Conservation (phyloP, 345 rosid genomes). For the Euphorbia tirucalli region DNA sequence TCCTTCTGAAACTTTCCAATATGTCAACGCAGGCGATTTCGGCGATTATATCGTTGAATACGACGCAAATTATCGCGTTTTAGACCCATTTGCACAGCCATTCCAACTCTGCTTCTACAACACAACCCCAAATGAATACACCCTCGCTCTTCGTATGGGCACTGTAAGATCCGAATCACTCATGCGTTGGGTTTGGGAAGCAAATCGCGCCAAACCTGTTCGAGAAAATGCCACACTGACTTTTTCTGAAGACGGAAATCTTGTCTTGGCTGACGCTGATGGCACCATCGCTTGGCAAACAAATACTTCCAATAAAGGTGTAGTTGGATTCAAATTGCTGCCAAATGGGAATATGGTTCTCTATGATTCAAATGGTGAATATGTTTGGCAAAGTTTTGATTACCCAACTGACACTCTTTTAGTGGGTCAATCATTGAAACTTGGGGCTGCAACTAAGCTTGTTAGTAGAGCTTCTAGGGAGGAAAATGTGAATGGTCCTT, state of each 20-base stretch:
- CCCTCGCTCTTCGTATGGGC: constrained; percentile 19
- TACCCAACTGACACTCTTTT: constrained; percentile 21
- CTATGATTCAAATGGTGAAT: constrained; percentile 21
- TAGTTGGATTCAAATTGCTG: constrained; percentile 26
- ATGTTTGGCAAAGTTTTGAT: constrained; percentile 25
- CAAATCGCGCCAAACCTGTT: constrained; percentile 59
- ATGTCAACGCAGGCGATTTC: constrained; percentile 28
- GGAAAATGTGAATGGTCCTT: neutral
- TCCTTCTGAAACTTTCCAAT: constrained; percentile 24
- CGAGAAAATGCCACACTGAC: constrained; percentile 52
- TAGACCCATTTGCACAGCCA: constrained; percentile 21
- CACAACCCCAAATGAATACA: constrained; percentile 14
- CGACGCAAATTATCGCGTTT: constrained; percentile 24
- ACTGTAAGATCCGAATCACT: constrained; percentile 13
- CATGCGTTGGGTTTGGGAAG: constrained; percentile 59
- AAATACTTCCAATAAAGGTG: constrained; percentile 57
- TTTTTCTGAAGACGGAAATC: constrained; percentile 52
- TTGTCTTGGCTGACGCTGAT: constrained; percentile 51
- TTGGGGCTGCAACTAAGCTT: constrained; percentile 5
- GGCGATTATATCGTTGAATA: constrained; percentile 27
- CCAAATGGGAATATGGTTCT: constrained; percentile 63
- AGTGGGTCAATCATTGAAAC: constrained; percentile 14
- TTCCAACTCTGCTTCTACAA: constrained; percentile 20
- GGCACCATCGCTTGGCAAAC: constrained; percentile 65
- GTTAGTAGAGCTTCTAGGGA: constrained; percentile 6